Percentiles rank a stretch among this genome's conserved stretches.
These are phyloP conservation scores for Abelmoschus esculentus DNA, from an alignment of 345 rosid species.

Conservation along the genomic window DNA sequence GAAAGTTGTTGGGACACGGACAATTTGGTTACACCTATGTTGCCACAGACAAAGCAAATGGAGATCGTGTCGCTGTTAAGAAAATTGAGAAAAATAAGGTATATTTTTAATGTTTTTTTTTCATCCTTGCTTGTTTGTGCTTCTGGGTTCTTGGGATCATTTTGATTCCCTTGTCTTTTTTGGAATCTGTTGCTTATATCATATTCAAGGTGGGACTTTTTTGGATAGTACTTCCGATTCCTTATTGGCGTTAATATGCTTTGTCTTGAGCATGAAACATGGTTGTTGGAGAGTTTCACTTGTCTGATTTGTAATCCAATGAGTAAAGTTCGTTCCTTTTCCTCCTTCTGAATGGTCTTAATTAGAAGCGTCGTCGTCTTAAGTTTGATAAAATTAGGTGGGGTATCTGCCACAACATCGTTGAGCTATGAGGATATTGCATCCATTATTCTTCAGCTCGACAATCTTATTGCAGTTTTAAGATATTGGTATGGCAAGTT, in stretches of 20 bases:
- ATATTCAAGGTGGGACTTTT: neutral
- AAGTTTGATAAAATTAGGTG: neutral
- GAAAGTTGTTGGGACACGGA: slow-evolving; percentile 80
- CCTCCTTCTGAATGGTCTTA: neutral
- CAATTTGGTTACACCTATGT: slow-evolving; percentile 90
- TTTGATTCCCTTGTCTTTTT: neutral
- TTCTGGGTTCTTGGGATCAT: neutral
- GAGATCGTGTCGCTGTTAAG: slow-evolving; percentile 82
- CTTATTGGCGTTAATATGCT: neutral
- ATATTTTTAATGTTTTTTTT: neutral
- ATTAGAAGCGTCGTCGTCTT: neutral
- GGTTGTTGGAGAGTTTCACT: neutral
- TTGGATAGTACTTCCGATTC: neutral
- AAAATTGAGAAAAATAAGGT: slow-evolving; percentile 84
- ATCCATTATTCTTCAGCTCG: neutral
- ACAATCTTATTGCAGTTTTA: neutral
- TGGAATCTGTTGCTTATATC: neutral
- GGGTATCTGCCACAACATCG: neutral
- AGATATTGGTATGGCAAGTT: neutral
- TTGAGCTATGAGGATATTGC: neutral
- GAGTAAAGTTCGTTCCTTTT: neutral
- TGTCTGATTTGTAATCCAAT: neutral
- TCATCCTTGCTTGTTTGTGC: neutral
- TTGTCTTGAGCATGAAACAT: neutral
- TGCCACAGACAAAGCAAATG: slow-evolving; percentile 56